Conservation (phyloP, 352 stramenopile species). For the Saprolegnia parasitica region DNA sequence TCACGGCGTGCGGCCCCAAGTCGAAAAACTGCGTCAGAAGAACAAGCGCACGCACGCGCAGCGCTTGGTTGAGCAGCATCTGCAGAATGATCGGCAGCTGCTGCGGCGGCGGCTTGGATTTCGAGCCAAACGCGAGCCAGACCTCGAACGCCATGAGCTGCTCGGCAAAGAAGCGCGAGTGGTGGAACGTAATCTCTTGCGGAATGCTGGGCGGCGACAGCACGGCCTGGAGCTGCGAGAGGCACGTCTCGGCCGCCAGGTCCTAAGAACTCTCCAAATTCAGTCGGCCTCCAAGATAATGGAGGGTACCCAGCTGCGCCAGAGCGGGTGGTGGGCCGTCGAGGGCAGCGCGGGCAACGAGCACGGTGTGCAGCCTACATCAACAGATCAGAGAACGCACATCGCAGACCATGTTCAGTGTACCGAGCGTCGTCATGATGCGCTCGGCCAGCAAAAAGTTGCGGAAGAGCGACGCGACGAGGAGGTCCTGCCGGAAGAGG, state of each 20-base stretch:
- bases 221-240: constrained; percentile 92
- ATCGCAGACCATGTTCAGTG: no score
- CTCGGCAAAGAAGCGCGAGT: constrained; percentile 96
- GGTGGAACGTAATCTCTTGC: constrained; percentile 67
- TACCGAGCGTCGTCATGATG: constrained; percentile 87
- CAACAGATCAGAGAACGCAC: no score
- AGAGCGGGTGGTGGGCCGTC: constrained; percentile 96
- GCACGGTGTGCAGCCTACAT: constrained; percentile 61
- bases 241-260: constrained; percentile 94
- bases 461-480: constrained; percentile 97
- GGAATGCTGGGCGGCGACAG: constrained; percentile 49
- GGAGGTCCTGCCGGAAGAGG: constrained; percentile 98
- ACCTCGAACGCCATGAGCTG: constrained; percentile 99
- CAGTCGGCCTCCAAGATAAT: constrained; percentile 6
- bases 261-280: constrained; percentile 44
- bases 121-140: constrained; percentile 95
- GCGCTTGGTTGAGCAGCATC: constrained; percentile 94
- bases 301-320: constrained; percentile 93
- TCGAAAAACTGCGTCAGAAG: constrained; percentile 96
- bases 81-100: constrained; percentile 98
- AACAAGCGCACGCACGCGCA: constrained; percentile 94
- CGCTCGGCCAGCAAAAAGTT: constrained; percentile 98
- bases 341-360: constrained; percentile 93
- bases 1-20: constrained; percentile 88
- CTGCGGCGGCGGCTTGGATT: constrained; percentile 88